A percentile compares a stretch with the other conserved stretches of the same genome.
phyloP scores from a whole-genome alignment of 1,284 basidiomycete species.

The Takashimella koratensis region DNA sequence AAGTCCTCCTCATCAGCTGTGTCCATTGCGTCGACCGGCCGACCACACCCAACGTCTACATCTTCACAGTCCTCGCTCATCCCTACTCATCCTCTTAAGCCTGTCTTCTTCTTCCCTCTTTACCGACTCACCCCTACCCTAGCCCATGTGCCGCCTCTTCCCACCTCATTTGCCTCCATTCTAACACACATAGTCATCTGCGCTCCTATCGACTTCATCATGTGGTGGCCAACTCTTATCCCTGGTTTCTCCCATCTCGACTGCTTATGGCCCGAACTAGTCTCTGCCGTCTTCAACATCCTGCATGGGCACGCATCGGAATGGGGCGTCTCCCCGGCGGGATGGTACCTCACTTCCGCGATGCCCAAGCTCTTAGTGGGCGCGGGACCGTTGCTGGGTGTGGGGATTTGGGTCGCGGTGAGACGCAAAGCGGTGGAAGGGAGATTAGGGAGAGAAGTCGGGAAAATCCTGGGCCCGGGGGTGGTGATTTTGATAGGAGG shows the following conservation, averaged over 20 bases:
- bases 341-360: conserved; percentile 65
- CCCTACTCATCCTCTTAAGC: neutral
- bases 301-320: conserved; percentile 77
- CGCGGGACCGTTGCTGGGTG: conserved; percentile 58
- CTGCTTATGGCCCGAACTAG: conserved; percentile 82
- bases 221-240: conserved; percentile 59
- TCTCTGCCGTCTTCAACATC: conserved; percentile 80
- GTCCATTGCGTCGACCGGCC: too few species aligned
- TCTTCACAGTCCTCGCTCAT: neutral
- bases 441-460: conserved; percentile 10
- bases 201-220: conserved; percentile 72
- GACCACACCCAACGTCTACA: too few species aligned
- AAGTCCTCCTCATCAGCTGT: conserved; percentile 29
- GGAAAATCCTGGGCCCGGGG: conserved; percentile 46
- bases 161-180: conserved; percentile 9
- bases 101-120: neutral
- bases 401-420: neutral
- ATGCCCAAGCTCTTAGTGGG: conserved; percentile 77
- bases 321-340: conserved; percentile 81
- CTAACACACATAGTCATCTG: conserved; percentile 57
- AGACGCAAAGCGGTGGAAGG: neutral
- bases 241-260: conserved; percentile 40
- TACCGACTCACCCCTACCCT: conserved; percentile 2
- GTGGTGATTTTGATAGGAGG: conserved; percentile 59
- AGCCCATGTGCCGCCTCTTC: too few species aligned